Base-by-base conservation (phyloP, 805 yeast species). In the Teunomyces barrocoloradensis region DNA sequence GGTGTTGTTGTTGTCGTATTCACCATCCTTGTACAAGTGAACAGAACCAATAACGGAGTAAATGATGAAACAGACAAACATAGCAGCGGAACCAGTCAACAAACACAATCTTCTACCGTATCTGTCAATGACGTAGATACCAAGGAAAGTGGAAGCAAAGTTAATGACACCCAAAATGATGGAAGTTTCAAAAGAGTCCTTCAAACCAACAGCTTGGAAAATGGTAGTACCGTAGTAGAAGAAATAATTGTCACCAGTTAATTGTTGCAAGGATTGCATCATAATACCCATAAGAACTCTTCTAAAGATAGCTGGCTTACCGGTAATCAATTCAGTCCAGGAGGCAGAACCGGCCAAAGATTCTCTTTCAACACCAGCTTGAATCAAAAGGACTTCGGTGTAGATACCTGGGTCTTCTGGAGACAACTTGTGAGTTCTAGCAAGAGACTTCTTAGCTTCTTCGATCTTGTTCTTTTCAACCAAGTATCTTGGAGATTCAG, bases 211-310 rank as follows among this genome's bases (percentile, higher is more conserved):
- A 47, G 81, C 75, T 53, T 77, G 64, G 68, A 82, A 82, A 48
- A 82, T 69, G n/a, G 82, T 68, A 36, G 85, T 81, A 47, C 85
- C 84, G 56, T 82, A 82, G 61, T 82, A 82, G 68, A 82, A 82
- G 64, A 82, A 82, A 60, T 80, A 82, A 68, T 82, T 82, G 53
- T 77, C 73, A 65, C 87, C 87, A 32, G 84, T 75, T 50, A 82
- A 70, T 59, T 81, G 86, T 64, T 81, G 86, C 56, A 80, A 66
- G 10, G 79, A 67, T 45, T 62, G 64, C 46, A 62, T 57, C 43
- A 61, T 42, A 17, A 62, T 50, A 30, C 66, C 66, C 45, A 61
- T 51, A 20, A 60, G 21, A 28, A 62, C 63, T 48, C 66, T 48
- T 43, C 56, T 50, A 40, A 62, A 51, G 45, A 61, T 60, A 47